Evolutionary conservation across 495 filamentous ascomycete genomes (phyloP).

Genomic region (Tuber indicum): DNA sequence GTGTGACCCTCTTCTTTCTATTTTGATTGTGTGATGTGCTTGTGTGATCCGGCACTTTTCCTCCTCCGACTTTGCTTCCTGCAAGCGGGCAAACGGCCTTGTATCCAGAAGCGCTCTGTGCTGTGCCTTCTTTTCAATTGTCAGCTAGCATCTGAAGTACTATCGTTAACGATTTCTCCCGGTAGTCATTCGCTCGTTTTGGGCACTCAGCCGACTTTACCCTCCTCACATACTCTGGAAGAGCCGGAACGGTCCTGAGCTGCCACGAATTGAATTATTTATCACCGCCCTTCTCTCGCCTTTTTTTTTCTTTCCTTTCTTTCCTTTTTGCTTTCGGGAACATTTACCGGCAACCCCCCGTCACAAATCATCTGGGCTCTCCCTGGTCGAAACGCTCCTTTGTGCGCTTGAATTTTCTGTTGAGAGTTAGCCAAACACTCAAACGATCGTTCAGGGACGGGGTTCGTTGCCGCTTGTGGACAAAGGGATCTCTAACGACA

Average conservation of each 20-base stretch:
- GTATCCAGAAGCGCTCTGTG: neutral
- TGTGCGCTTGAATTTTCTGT: neutral
- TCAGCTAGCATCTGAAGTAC: neutral
- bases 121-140: neutral
- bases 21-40: neutral
- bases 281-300: neutral
- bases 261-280: neutral
- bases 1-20: neutral
- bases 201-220: neutral
- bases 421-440: neutral
- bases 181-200: neutral
- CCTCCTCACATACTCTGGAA: neutral
- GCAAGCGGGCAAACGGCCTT: neutral
- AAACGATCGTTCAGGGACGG: neutral
- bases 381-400: conserved; percentile 4
- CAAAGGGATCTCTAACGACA: neutral
- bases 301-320: neutral
- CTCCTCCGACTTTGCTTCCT: neutral
- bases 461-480: neutral
- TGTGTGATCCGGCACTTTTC: neutral
- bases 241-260: neutral
- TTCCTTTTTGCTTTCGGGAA: neutral
- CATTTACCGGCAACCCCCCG: neutral
- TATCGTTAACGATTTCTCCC: neutral
- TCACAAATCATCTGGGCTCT: neutral